Evolutionary conservation across 495 filamentous ascomycete species (phyloP).

Genomic region (Aspergillus bertholletiae): DNA sequence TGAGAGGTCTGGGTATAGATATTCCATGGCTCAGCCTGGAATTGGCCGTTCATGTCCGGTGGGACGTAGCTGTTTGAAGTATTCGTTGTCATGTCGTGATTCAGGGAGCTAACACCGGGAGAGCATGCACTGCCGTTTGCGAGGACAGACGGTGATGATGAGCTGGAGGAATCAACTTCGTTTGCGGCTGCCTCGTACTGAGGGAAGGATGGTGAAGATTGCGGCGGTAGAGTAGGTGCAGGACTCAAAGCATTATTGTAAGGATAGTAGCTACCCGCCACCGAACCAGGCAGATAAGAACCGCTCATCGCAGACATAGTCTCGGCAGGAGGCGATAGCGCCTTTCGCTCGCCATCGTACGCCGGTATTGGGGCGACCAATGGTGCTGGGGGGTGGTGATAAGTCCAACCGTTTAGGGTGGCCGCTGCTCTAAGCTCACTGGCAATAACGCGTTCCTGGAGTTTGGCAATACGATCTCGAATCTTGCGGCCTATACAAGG

Average conservation of each 20-base stretch:
- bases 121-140: background rate
- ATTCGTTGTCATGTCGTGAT: background rate
- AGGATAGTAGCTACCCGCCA: background rate
- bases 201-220: background rate
- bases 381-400: conserved; percentile 9
- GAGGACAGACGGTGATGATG: background rate
- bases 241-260: background rate
- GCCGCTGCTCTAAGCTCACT: conserved; percentile 37
- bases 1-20: background rate
- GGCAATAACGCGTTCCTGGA: conserved; percentile 41
- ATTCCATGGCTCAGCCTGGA: background rate
- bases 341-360: background rate
- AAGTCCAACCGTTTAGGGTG: conserved; percentile 30
- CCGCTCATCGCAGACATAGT: background rate
- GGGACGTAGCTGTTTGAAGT: background rate
- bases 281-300: background rate
- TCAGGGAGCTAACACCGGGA: background rate
- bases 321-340: background rate
- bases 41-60: background rate
- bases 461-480: conserved; percentile 40
- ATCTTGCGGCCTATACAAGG: conserved; percentile 31
- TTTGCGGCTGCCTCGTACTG: background rate
- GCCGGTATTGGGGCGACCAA: background rate
- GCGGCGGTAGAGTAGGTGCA: background rate
- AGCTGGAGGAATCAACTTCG: background rate